Base-by-base conservation (phyloP, 805 yeast genomes). In the Candida incommunis region DNA sequence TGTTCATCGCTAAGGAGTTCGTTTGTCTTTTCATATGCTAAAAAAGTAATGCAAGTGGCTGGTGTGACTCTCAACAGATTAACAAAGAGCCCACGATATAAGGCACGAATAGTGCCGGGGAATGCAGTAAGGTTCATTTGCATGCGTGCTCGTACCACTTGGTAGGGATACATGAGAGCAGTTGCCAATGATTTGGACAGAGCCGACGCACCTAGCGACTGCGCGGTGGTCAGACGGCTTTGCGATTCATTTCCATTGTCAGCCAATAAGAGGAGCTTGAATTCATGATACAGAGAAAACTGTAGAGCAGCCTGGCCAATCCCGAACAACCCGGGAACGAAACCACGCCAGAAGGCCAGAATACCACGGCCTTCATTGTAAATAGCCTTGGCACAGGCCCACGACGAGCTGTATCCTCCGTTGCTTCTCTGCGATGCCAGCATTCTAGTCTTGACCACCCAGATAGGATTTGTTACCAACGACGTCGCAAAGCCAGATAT, bases 401-500 rank as follows among this genome's bases (percentile, higher is more conserved):
- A 9, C 4, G 79, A 60, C 55, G 86, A 85, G 0, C 84, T 79
- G 15, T 70, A 71, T 0, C 68, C 66, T 15, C 46, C 51, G 48
- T 57, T 41, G 47, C 49, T 15, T 40, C 46, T 15, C 55, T 49
- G 13, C 60, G 55, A 1, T 75, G 87, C 77, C 54, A 88, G 69
- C 51, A 90, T 80, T 49, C 97, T 70, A 0, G 98, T 92, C 61
- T 92, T 92, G 18, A 92, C 60, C 1, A 92, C 95, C 98, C 98
- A 90, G 9, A 90, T 73, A 1, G 98, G 98, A 57, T 87, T 92
- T 1, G 98, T 88, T 15, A 83, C 37, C 0, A 85, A 45, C 1
- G 94, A 74, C 0, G 96, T 85, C 3, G 78, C 55, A 35, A 78
- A 56, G 0, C 98, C 98, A 0, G 96, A 87, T 1, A 70, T 50